Evolutionary conservation across 2,329 filamentous ascomycete genomes (phyloP).

Genomic region (Leptographium radiaticola): DNA sequence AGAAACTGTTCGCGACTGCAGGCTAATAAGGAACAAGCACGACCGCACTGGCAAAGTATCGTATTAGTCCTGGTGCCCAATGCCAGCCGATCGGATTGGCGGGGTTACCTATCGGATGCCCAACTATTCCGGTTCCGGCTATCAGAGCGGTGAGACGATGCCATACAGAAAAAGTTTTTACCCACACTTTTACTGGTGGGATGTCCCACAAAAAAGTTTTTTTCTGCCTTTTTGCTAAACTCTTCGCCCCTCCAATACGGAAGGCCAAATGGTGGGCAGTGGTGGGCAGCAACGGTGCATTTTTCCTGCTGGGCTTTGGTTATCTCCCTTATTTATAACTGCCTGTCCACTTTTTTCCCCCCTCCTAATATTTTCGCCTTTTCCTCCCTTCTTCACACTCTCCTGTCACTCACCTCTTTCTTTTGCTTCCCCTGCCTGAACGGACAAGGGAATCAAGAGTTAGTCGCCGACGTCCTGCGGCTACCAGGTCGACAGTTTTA

Average conservation of each 20-base stretch:
- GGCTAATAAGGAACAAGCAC: too few relatives aligned
- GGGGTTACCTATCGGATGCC: slow-evolving; percentile 2
- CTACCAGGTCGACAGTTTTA: slow-evolving; percentile 7
- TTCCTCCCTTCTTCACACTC: not conserved
- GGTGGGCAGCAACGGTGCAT: not conserved
- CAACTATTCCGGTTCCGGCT: slow-evolving; percentile 5
- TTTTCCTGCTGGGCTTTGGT: not conserved
- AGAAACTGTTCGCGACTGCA: too few relatives aligned
- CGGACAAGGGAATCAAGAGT: slow-evolving; percentile 8
- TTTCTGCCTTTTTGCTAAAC: slow-evolving; percentile 9
- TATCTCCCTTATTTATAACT: slow-evolving; percentile 1
- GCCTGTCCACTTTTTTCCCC: slow-evolving; percentile 2
- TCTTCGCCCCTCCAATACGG: slow-evolving; percentile 1
- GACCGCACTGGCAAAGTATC: too few relatives aligned
- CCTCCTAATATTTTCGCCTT: not conserved
- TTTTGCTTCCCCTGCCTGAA: slow-evolving; percentile 3
- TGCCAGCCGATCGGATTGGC: not conserved
- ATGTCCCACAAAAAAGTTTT: slow-evolving; percentile 12
- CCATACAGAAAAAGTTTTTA: slow-evolving; percentile 9
- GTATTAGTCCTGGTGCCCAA: too few relatives aligned
- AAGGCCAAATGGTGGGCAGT: not conserved
- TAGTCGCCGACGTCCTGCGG: slow-evolving; percentile 7
- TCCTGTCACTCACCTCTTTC: not conserved
- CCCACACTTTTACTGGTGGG: not conserved
- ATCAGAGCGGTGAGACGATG: slow-evolving; percentile 11